Conservation (phyloP, 2,329 filamentous ascomycete species). For the Sporothrix variecibatus region DNA sequence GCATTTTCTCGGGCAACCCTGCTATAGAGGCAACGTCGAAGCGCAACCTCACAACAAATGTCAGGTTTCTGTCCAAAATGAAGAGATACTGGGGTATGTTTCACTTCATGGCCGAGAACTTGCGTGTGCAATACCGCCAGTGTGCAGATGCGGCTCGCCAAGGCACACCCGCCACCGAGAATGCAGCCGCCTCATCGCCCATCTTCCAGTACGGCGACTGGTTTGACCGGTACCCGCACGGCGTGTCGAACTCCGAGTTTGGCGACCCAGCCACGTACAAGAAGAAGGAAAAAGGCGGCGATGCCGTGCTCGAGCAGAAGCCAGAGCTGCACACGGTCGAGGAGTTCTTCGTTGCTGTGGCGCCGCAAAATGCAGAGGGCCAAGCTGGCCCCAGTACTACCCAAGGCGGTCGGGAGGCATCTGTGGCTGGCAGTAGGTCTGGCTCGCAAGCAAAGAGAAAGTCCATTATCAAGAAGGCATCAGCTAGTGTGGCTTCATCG, state of each 20-base stretch:
- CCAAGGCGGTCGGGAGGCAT: slow-evolving; percentile 7
- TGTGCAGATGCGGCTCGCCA: slow-evolving; percentile 79
- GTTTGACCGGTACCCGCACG: slow-evolving; percentile 94
- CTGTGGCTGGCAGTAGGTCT: slow-evolving; percentile 27
- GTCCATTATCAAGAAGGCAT: slow-evolving; percentile 42
- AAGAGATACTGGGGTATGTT: slow-evolving; percentile 99
- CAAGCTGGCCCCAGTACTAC: slow-evolving; percentile 30
- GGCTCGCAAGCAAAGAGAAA: slow-evolving; percentile 41
- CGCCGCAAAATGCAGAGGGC: slow-evolving; percentile 56
- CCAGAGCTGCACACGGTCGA: slow-evolving; percentile 87
- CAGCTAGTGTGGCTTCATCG: slow-evolving; percentile 37
- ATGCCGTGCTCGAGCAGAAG: slow-evolving; percentile 85
- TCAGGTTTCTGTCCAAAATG: slow-evolving; percentile 90
- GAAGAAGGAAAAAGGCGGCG: slow-evolving; percentile 77
- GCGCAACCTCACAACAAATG: slow-evolving; percentile 80
- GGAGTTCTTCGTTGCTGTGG: slow-evolving; percentile 85
- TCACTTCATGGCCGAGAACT: slow-evolving; percentile 90
- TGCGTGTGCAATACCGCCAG: slow-evolving; percentile 82
- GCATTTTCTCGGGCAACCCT: slow-evolving; percentile 83
- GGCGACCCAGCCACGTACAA: slow-evolving; percentile 69
- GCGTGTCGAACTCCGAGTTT: slow-evolving; percentile 81
- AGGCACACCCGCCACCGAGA: slow-evolving; percentile 56
- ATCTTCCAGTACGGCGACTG: slow-evolving; percentile 97
- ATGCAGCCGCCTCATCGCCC: slow-evolving; percentile 49
- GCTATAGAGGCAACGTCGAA: slow-evolving; percentile 76